Evolutionary conservation across 371 early-diverging fungal genomes (phyloP).

Genomic region (Amoeboaphelidium protococcarum): DNA sequence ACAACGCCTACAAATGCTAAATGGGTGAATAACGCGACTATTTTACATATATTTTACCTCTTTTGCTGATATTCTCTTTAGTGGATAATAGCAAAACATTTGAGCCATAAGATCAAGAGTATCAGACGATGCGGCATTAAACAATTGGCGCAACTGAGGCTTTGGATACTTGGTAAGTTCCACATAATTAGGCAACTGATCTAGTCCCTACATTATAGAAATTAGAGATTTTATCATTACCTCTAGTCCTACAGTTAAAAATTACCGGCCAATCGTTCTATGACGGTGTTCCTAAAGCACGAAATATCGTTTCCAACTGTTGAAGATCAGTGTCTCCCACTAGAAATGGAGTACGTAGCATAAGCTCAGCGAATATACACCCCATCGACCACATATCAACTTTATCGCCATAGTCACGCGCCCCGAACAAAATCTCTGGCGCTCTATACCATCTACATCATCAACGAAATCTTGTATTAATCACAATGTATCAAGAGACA

Average conservation of each 20-base stretch:
- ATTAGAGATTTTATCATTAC: no score
- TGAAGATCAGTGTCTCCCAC: conserved; percentile 75
- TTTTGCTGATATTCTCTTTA: conserved; percentile 51
- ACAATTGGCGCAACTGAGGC: conserved; percentile 43
- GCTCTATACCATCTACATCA: conserved; percentile 99
- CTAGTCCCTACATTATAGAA: no score
- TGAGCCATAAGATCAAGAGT: conserved; percentile 70
- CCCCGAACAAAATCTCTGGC: conserved; percentile 90
- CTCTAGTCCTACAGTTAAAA: no score
- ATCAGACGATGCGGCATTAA: conserved; percentile 82
- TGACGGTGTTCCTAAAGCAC: conserved; percentile 89
- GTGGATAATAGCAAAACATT: conserved; percentile 79
- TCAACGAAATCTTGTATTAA: no score
- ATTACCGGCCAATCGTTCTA: conserved; percentile 92
- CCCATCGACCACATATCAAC: conserved; percentile 98
- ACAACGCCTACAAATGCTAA: no score
- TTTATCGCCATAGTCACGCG: conserved; percentile 58
- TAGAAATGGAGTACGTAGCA: conserved; percentile 83
- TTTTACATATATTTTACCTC: no score
- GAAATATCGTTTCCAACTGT: conserved; percentile 78
- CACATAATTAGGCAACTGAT: conserved; percentile 38
- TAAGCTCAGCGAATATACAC: conserved; percentile 96
- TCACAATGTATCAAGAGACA: no score
- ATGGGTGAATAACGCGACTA: no score
- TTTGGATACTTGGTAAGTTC: conserved; percentile 30